A percentile compares a stretch with the other conserved stretches of the same genome.
phyloP scores from a whole-genome alignment of 495 filamentous ascomycete species.

The Penicillium canariense region DNA sequence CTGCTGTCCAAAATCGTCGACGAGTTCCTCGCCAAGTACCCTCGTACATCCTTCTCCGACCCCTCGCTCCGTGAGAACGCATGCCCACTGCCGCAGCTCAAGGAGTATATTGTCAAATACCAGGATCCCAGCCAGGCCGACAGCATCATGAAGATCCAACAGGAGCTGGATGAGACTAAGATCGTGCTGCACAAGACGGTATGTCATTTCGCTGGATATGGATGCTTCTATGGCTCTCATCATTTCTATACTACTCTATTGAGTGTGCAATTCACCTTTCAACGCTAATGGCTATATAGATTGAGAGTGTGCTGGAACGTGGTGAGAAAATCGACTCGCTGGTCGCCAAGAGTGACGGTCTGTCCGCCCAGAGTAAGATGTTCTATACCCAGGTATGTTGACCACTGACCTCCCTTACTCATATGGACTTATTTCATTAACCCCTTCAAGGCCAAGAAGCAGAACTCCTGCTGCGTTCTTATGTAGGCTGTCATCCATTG shows the following conservation, averaged over 20 bases:
- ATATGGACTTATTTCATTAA: background rate
- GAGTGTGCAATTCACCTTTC: background rate
- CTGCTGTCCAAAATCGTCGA: slow-evolving; percentile 89
- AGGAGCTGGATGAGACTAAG: slow-evolving; percentile 97
- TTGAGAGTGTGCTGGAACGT: slow-evolving; percentile 81
- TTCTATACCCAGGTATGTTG: slow-evolving; percentile 77
- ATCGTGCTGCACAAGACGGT: slow-evolving; percentile 93
- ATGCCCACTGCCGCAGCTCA: slow-evolving; percentile 64
- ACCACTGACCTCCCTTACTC: background rate
- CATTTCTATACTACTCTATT: background rate
- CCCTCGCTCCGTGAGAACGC: slow-evolving; percentile 38
- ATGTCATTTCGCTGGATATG: background rate
- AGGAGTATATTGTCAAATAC: slow-evolving; percentile 80
- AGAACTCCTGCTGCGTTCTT: slow-evolving; percentile 87
- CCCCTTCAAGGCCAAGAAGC: slow-evolving; percentile 76
- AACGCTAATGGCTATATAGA: slow-evolving; percentile 29
- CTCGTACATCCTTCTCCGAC: slow-evolving; percentile 61
- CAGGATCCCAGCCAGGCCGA: slow-evolving; percentile 87
- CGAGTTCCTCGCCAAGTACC: slow-evolving; percentile 83
- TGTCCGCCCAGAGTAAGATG: slow-evolving; percentile 91
- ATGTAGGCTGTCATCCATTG: slow-evolving; percentile 50
- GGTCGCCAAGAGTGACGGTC: slow-evolving; percentile 81
- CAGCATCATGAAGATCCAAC: slow-evolving; percentile 92
- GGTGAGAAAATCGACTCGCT: slow-evolving; percentile 86
- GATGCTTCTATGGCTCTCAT: background rate